These are phyloP conservation scores for Amylocarpus encephaloides DNA, from an alignment of 2,329 filamentous ascomycete species.

Conservation along the genomic window DNA sequence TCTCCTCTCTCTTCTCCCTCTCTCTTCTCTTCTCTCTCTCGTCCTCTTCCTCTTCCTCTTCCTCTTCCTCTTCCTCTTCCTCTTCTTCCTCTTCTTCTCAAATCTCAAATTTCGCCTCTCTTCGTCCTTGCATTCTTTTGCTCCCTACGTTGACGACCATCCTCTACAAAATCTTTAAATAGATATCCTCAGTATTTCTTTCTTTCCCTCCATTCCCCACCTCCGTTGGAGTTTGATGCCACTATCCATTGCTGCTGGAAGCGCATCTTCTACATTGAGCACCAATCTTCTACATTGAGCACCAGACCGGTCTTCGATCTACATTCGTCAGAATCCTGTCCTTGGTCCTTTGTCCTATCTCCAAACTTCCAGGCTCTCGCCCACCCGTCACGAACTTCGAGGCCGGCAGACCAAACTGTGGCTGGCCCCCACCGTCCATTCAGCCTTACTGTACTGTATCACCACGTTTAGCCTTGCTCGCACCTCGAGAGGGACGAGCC, in stretches of 20 bases:
- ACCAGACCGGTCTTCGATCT: too few species aligned
- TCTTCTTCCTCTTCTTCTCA: background rate
- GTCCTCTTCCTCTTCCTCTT: background rate
- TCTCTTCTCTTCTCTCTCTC: background rate
- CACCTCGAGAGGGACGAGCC: conserved; percentile 11
- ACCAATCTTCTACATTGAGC: too few species aligned
- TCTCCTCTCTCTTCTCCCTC: background rate
- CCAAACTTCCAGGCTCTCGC: background rate
- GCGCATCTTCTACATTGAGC: too few species aligned
- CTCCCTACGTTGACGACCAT: background rate
- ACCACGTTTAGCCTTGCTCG: conserved; percentile 7
- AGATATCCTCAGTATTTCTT: conserved; percentile 5
- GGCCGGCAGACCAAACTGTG: background rate
- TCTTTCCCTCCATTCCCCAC: background rate
- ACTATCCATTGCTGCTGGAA: too few species aligned
- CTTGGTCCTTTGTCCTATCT: too few species aligned
- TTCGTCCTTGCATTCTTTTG: background rate
- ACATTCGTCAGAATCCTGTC: too few species aligned
- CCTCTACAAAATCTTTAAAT: background rate
- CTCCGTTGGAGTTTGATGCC: background rate
- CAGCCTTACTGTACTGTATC: conserved; percentile 7
- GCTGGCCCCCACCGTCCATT: background rate
- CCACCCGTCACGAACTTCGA: too few species aligned
- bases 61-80: background rate
- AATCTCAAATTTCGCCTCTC: background rate